Evolutionary conservation across 805 yeast species (phyloP), one percentile per base, ranked within the genome.

Genomic region (Yarrowia hollandica): DNA sequence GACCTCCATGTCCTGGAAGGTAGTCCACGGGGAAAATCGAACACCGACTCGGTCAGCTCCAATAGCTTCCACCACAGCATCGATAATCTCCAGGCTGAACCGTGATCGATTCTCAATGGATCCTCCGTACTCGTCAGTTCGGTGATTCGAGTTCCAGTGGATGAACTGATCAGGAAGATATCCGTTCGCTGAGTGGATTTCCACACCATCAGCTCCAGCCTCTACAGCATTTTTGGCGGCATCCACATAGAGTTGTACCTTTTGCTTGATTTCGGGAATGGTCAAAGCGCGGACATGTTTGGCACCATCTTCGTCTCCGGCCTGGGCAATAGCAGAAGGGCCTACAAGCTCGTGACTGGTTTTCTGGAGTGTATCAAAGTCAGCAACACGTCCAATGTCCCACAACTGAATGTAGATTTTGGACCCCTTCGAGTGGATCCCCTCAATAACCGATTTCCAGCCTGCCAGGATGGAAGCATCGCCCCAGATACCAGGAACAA

Each of bases 381-480:
- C 19, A 16, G 59, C 62, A 1, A 62, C 74, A 57, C 82, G 69
- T 26, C 83, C 83, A 33, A 74, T 68, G 31, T 67, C 72, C 74
- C 79, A 77, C 41, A 80, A 59, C 65, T 80, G 84, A 60, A 71
- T 35, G 26, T 71, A 67, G 18, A 74, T 61, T 38, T 64, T 71
- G 0, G 77, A 72, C 0, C 68, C 69, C 60, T 77, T 74, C 2
- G 64, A 70, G 62, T 81, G 84, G 19, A 79, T 76, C 12, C 68
- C 72, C 28, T 78, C 77, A 25, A 68, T 71, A 44, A 80, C 72
- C 44, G 65, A 66, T 62, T 74, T 75, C 96, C 96, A 90, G 0
- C 92, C 95, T 72, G 86, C 94, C 21, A 44, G 21, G 54, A 90
- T 80, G 64, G 86, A 91, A 65, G 85, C 90, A 68, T 88, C 88